A percentile compares a stretch with the other conserved stretches of the same genome.
phyloP scores from a whole-genome alignment of 352 stramenopile genomes.

The Globisporangium rhizosaccharum region DNA sequence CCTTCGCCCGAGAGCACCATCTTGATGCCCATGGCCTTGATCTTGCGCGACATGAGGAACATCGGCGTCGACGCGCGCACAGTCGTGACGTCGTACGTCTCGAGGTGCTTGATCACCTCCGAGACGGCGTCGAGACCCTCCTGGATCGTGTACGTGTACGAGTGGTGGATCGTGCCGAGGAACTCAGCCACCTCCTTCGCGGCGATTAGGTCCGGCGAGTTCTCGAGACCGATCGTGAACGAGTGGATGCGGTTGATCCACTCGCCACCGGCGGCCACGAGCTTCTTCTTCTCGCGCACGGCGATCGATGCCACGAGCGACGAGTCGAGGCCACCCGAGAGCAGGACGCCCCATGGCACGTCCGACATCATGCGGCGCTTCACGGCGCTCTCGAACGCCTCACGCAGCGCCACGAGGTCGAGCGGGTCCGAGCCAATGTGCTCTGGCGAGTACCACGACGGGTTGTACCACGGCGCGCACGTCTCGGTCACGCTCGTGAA shows the following conservation, averaged over 20 bases:
- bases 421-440: constrained; percentile 59
- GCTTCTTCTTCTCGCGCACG: constrained; percentile 89
- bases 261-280: constrained; percentile 66
- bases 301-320: constrained; percentile 97
- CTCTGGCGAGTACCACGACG: constrained; percentile 86
- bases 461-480: constrained; percentile 95
- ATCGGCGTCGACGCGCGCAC: constrained; percentile 98
- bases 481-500: constrained; percentile 84
- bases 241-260: constrained; percentile 95
- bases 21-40: constrained; percentile 99
- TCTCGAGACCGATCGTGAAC: constrained; percentile 97
- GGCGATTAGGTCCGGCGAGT: constrained; percentile 94
- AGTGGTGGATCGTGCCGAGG: constrained; percentile 97
- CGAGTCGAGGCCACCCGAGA: constrained; percentile 97
- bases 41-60: constrained; percentile 99
- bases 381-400: constrained; percentile 93
- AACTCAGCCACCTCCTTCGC: constrained; percentile 96
- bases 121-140: constrained; percentile 96
- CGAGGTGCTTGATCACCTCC: constrained; percentile 96
- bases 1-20: constrained; percentile 99
- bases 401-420: constrained; percentile 74
- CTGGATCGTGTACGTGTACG: constrained; percentile 98
- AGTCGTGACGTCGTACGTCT: constrained; percentile 98
- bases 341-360: constrained; percentile 97
- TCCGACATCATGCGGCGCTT: constrained; percentile 98